Evolutionary conservation across 352 stramenopile genomes (phyloP).

Genomic region (Phytophthora constricta): DNA sequence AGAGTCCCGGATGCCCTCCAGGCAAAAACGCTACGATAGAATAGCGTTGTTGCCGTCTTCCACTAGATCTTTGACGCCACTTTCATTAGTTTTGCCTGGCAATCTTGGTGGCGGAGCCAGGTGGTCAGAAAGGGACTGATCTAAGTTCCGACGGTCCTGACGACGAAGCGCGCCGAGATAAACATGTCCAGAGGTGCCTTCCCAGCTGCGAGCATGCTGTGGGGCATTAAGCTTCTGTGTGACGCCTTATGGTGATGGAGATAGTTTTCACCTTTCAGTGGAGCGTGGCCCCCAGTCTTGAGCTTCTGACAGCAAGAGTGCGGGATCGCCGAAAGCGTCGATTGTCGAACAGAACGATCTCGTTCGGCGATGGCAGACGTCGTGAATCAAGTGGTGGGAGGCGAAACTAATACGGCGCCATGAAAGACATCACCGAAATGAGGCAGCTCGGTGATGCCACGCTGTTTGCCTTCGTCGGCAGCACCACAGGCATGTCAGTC

Average conservation of each 20-base stretch:
- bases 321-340: background rate
- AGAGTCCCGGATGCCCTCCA: too few species aligned
- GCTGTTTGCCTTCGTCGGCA: conserved; percentile 6
- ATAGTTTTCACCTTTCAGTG: background rate
- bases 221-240: conserved; percentile 4
- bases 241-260: conserved; percentile 20
- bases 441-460: background rate
- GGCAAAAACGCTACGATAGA: too few species aligned
- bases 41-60: too few species aligned
- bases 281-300: background rate
- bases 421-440: conserved; percentile 1
- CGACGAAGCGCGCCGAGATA: background rate
- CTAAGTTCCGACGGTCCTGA: conserved; percentile 6
- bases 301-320: conserved; percentile 19
- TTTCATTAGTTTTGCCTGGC: background rate
- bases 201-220: conserved; percentile 9
- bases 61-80: conserved; percentile 25
- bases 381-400: conserved; percentile 16
- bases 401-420: background rate
- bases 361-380: background rate
- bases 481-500: conserved; percentile 6
- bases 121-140: conserved; percentile 24
- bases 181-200: conserved; percentile 19
- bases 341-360: conserved; percentile 15
- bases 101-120: background rate